Evolutionary conservation across 106 monocot species (phyloP).

Genomic region (Dendrobium huoshanense): DNA sequence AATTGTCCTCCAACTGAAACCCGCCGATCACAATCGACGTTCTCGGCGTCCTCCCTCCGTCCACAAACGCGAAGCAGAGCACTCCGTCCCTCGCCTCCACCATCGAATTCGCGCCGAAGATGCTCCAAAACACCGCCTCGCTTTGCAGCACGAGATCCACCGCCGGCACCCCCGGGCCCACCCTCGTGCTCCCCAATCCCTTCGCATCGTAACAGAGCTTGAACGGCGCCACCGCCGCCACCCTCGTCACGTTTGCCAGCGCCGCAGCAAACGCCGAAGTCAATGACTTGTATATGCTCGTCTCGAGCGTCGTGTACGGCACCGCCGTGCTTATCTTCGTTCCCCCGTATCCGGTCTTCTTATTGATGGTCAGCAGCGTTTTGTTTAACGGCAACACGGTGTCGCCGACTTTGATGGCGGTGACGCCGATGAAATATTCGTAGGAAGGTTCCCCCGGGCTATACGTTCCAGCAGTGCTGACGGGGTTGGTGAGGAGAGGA

Average conservation of each 20-base stretch:
- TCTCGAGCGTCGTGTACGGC: conserved; percentile 46
- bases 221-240: conserved; percentile 38
- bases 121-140: conserved; percentile 26
- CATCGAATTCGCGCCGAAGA: conserved; percentile 67
- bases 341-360: conserved; percentile 40
- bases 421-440: conserved; percentile 67
- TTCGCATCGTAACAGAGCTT: conserved; percentile 28
- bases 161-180: conserved; percentile 48
- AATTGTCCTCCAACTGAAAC: conserved; percentile 62
- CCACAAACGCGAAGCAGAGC: conserved; percentile 61
- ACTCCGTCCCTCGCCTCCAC: conserved; percentile 27
- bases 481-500: conserved; percentile 51
- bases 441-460: conserved; percentile 35
- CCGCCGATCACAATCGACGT: conserved; percentile 66
- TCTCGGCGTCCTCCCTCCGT: conserved; percentile 37
- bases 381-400: conserved; percentile 26
- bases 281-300: conserved; percentile 44
- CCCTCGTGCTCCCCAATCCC: conserved; percentile 28
- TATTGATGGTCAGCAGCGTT: conserved; percentile 36
- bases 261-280: conserved; percentile 17
- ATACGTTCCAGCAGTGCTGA: conserved; percentile 47
- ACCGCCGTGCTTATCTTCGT: conserved; percentile 62
- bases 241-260: conserved; percentile 11
- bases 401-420: conserved; percentile 38
- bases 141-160: conserved; percentile 46